Base-by-base conservation (phyloP, 208 protist genomes). In the Trypanosomatidae sp. region DNA sequence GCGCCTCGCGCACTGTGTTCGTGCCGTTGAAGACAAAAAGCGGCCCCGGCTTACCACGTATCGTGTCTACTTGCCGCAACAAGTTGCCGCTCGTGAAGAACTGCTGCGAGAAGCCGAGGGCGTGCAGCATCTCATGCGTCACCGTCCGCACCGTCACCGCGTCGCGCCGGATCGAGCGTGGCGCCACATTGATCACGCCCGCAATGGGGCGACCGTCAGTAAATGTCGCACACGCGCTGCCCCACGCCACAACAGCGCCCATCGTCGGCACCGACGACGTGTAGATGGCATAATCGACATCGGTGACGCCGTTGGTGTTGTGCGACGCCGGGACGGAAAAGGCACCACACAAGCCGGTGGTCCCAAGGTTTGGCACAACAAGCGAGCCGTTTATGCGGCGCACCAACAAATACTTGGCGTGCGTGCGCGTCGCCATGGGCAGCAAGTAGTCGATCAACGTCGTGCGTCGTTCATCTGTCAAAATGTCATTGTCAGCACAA, bases 51-150 rank as follows among this genome's bases (percentile, higher is more conserved):
- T 73, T 84, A 19, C 62, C 53, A 22, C 76, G 64, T n/a, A 79
- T n/a, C 6, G 26, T 33, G 4, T 32, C 23, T 27, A 57, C 44
- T 21, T 10, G 42, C 3, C 0, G 2, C 8, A 43, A 1, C 13
- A 76, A 61, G 18, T 21, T 19, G 6, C 8, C 1, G 1, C 4
- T 40, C 2, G 22, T 4, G 26, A 71, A 83, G 23, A 47, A 42
- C 2, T 0, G 27, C 11, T n/a, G 19, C 21, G 7, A 32, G 43
- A 90, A 92, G 5, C 88, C 88, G 16, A 96, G 53, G n/a, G 80
- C 69, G 64, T 96, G 89, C 4, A 81, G 53, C 0, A 93, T 55
- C 61, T 93, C 86, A 45, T 96, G 89, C 3, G 67, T 48, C 5
- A 78, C 42, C 6, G 46, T 37, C 33, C 64, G 66, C 2, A 61